Evolutionary conservation across 1,284 basidiomycete species (phyloP), one percentile per base, ranked within the genome.

Genomic region (Apiotrichum akiyoshidainum): DNA sequence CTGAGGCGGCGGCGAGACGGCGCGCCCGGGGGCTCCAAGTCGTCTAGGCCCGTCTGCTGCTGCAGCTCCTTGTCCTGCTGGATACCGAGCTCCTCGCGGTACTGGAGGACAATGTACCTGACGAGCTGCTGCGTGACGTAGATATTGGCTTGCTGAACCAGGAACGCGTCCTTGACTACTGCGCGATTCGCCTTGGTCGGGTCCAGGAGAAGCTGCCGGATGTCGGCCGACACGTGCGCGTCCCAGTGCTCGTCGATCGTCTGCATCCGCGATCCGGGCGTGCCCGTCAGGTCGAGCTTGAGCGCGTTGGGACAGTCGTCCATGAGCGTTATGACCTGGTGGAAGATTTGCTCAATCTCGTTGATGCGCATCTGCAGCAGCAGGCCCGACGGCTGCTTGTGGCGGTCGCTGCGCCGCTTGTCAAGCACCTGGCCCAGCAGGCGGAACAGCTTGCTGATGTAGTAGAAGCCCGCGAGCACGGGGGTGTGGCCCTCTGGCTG

Each of bases 91-190:
- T 92, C 89, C 67, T 92, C 88, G 13, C 88, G 86, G 70, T 92
- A 92, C 74, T 91, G 90, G 67, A 92, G 87, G 54, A 89, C 88
- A 58, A 92, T 88, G 70, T 90, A 92, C 57, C 90, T 87, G 59
- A 89, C 88, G 58, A 92, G 84, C 89, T 92, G 90, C 82, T 91
- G 89, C 16, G 90, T 92, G 63, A 92, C 90, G 69, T 88, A 92
- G 45, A 92, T 80, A 69, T 92, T 92, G 37, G 87, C 87, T 74
- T 92, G 90, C 83, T 90, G 89, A 49, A 92, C 90, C 46, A 91
- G 81, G 81, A 89, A 92, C 16, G 88, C 87, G 73, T 93, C 91
- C 57, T 88, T 82, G 1, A 89, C 89, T 66, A 89, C 88, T 54
- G 85, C 87, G 31, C 88, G 83, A 13, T 85, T 88, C 5, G 89